Base-by-base conservation (phyloP, 83 land plant genomes). In the Thuja plicata region DNA sequence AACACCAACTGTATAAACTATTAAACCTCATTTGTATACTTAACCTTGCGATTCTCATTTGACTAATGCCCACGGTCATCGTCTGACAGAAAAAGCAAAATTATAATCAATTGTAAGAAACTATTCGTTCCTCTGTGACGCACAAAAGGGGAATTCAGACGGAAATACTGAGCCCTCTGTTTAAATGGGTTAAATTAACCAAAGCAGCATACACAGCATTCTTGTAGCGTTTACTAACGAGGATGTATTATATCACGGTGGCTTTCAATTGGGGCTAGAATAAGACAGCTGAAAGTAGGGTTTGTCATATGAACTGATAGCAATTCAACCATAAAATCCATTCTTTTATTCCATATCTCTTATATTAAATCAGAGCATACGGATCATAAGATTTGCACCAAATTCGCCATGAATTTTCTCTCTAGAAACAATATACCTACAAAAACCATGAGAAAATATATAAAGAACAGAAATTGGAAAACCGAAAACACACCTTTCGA, bases 401-500 rank as follows among this genome's bases (percentile, higher is more conserved):
- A 13, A 83, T 24, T 35, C 0, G 19, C 43, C 85, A 17, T 24
- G 19, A 83, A 83, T 30, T 43, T 24, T 24, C 40, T 10, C 24
- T 70, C 27, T n/a, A 15, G 3, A 27, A 38, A 19, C 85, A n/a
- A 35, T 11, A 43, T 24, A 43, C n/a, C 11, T 17, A 21, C 16
- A 43, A 83, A 82, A 38, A 24, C 21, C 32, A 46, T 0, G 34
- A 80, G 3, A 15, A 11, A 35, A 37, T 17, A 37, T 0, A 3
- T 30, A 57, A 8, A 86, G 6, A 15, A 86, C 40, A 57, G 43
- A 54, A 19, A 37, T 66, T 13, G 37, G 1, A 86, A 57, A 5
- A 86, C 73, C 1, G n/a, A 35, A 35, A 86, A 57, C 45, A 57
- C 45, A 86, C 87, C 87, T 86, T 86, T 86, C 73, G 66, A 30